Evolutionary conservation across 2,329 filamentous ascomycete species (phyloP), one percentile per base, ranked within the genome.

Genomic region (Scedosporium dehoogii): DNA sequence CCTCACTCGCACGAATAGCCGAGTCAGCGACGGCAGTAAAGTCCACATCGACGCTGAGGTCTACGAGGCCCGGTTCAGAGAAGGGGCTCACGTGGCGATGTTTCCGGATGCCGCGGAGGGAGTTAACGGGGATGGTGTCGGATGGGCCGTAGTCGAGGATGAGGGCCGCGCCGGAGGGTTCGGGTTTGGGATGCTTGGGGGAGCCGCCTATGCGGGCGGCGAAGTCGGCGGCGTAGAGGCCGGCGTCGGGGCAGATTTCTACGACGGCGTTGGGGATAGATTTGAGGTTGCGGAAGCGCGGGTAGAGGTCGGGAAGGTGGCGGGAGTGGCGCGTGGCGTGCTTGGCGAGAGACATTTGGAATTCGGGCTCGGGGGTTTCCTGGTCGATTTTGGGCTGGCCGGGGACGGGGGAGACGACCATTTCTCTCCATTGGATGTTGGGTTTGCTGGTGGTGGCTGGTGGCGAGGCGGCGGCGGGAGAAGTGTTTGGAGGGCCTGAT

Each of bases 141-240:
- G 85, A 75, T 4, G 93, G 89, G 18, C 94, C 94, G 75, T 99
- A 99, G 77, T 99, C 94, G 56, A 99, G 85, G 68, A 99, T 91
- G n/a, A 99, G 80, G 0, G 93, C 94, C 7, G 92, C 94, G 59
- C 94, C 94, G 0, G 86, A 88, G 1, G 92, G 86, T 0, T 71
- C 72, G 0, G 78, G 67, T 70, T 91, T 92, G 0, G 80, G 76
- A 5, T 79, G 67, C 46, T 78, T 68, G 1, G 74, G 63, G 0
- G 83, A 79, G 60, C 91, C 91, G 60, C 93, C 93, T 69, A 99
- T 96, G 62, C 91, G 86, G 12, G 82, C 76, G 5, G 94, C 91
- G 72, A 99, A 91, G 71, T 96, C 90, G 55, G 86, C 80, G 1
- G 87, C 85, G 73, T 92, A 94, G 44, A 90, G 82, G 27, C 89